Base-by-base conservation (phyloP, 768 basidiomycete species). In the Termitomyces sp. region DNA sequence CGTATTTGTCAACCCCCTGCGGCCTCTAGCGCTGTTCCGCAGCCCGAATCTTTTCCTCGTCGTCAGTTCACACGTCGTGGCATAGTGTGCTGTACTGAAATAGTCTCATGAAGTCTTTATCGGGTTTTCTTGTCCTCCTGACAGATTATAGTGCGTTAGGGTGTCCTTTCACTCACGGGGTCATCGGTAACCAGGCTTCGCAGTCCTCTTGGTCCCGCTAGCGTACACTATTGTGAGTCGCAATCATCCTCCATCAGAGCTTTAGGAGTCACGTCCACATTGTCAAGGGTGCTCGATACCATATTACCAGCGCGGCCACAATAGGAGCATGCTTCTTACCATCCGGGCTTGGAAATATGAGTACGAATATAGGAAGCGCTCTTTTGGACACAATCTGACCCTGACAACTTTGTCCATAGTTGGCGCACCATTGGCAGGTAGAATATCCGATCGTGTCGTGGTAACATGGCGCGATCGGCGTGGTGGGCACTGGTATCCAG, bases 311-410 rank as follows among this genome's bases (percentile, higher is more conserved):
- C 61, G 77, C 82, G 61, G 81, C 79, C 0, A 54, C 82, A 12
- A 76, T 86, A 45, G 84, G 86, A 3, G 76, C 79, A 0, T 83
- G 81, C 59, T 85, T 85, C 69, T 64, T 84, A 1, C 85, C 84
- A 0, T 67, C 70, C n/a, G 85, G 85, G 3, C 39, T 84, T 10
- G 86, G 84, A 10, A 82, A 82, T 60, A 76, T 82, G 57, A 68
- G 85, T 85, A 46, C 27, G 82, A 72, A 11, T 52, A 41, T 17
- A 28, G 23, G 10, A 25, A 44, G 17, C 23, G 5, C 9, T 57
- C 45, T 8, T 30, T 23, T 37, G n/a, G 12, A 10, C 16, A 21
- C 7, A 10, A 12, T 41, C 7, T 21, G n/a, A n/a, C 17, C 19
- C 21, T 35, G 41, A 55, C 16, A 42, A 52, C 19, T 14, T 46